Evolutionary conservation across 129 eudicot species (phyloP).

Genomic region (Lactuca sativa): DNA sequence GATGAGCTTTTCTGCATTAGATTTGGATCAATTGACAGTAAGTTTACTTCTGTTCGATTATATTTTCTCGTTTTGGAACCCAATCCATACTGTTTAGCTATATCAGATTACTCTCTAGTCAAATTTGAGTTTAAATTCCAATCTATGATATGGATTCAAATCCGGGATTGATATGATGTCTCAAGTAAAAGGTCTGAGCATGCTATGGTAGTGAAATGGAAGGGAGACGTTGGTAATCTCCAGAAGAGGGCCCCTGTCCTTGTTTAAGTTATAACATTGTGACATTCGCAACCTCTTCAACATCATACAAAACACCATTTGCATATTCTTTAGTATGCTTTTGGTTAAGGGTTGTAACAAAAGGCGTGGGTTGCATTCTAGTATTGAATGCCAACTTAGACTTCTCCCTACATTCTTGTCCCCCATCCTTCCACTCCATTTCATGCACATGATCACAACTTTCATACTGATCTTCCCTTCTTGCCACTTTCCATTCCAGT

Average conservation of each 20-base stretch:
- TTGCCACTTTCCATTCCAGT: background rate
- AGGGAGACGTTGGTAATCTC: conserved; percentile 20
- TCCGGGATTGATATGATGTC: conserved; percentile 77
- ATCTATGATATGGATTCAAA: background rate
- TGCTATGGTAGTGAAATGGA: conserved; percentile 39
- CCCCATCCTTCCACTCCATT: conserved; percentile 27
- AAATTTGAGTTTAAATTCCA: background rate
- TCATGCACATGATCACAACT: conserved; percentile 68
- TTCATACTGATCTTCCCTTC: conserved; percentile 57
- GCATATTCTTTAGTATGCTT: conserved; percentile 30
- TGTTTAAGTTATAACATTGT: conserved; percentile 61
- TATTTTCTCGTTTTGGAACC: background rate
- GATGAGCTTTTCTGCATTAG: conserved; percentile 72
- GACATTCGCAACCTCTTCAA: conserved; percentile 97
- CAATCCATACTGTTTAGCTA: too few relatives aligned
- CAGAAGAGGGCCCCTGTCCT: conserved; percentile 95
- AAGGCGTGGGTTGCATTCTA: conserved; percentile 98
- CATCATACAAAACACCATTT: conserved; percentile 36
- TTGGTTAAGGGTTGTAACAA: conserved; percentile 69
- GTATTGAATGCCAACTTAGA: conserved; percentile 83
- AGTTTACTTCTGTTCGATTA: conserved; percentile 17
- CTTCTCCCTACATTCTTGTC: conserved; percentile 60
- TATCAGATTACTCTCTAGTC: background rate
- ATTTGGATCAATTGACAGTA: conserved; percentile 68
- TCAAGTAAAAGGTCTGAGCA: conserved; percentile 94